A percentile compares a stretch with the other conserved stretches of the same genome.
Conservation (phyloP, 805 yeast species). For the Wickerhamomyces mucosus region DNA sequence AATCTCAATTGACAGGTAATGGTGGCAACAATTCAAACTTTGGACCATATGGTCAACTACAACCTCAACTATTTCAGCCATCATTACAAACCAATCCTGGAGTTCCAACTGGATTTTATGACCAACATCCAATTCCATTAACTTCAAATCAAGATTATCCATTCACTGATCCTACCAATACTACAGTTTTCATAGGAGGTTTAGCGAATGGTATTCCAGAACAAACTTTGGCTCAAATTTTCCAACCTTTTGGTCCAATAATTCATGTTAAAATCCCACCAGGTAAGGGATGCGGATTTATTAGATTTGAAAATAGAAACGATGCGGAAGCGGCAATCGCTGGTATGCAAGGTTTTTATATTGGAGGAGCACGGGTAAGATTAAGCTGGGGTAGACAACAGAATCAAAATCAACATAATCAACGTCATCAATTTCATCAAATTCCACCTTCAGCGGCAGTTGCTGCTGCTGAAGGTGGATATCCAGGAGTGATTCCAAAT, state of each 20-base stretch:
- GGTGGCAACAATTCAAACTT: constrained; percentile 3
- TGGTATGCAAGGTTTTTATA: constrained; percentile 69
- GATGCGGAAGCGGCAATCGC: constrained; percentile 74
- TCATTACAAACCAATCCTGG: constrained; percentile 3
- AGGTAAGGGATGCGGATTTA: constrained; percentile 75
- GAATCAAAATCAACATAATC: constrained; percentile 17
- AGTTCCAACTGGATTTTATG: too few relatives aligned
- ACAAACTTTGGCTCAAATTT: constrained; percentile 47
- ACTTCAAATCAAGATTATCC: too few relatives aligned
- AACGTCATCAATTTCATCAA: too few relatives aligned
- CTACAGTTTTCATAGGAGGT: constrained; percentile 76
- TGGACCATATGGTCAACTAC: constrained; percentile 2
- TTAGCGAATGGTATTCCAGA: constrained; percentile 56
- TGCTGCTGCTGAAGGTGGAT: constrained; percentile 8
- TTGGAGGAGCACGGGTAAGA: constrained; percentile 66
- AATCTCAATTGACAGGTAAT: too few relatives aligned
- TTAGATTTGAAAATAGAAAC: constrained; percentile 53
- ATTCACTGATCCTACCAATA: constrained; percentile 48
- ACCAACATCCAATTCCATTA: too few relatives aligned
- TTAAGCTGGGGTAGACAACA: constrained; percentile 63
- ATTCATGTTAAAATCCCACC: constrained; percentile 65
- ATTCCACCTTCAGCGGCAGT: constrained; percentile 13
- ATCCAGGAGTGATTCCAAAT: too few relatives aligned
- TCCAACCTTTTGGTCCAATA: constrained; percentile 67
- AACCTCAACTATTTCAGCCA: too few relatives aligned